Conservation (phyloP, 306 rosid species). For the Rubus idaeus region DNA sequence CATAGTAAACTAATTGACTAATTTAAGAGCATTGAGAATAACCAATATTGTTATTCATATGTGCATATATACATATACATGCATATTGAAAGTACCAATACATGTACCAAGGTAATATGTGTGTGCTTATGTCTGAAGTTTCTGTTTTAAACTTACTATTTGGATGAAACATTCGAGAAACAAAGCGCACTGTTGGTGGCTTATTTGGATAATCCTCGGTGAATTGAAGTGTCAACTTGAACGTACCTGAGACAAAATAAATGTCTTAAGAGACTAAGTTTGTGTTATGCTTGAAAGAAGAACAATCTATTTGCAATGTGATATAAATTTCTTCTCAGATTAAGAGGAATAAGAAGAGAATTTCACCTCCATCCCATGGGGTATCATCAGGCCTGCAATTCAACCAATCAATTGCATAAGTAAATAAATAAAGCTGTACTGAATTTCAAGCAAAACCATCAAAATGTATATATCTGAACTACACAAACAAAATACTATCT, state of each 20-base stretch:
- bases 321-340: constrained; percentile 15
- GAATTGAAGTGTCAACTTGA: constrained; percentile 89
- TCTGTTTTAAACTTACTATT: constrained; percentile 64
- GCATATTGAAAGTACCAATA: not conserved
- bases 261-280: constrained; percentile 14
- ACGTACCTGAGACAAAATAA: constrained; percentile 68
- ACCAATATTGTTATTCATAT: not conserved
- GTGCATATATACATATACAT: not conserved
- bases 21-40: not conserved
- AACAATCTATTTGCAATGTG: constrained; percentile 3
- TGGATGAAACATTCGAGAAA: constrained; percentile 98
- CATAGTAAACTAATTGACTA: not conserved
- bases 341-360: constrained; percentile 24
- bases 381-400: constrained; percentile 93
- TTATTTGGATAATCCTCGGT: constrained; percentile 95
- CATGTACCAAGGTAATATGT: not conserved
- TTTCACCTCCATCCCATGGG: constrained; percentile 97
- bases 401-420: constrained; percentile 24
- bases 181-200: constrained; percentile 94
- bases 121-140: not conserved
- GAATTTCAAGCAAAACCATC: constrained; percentile 6
- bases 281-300: not conserved
- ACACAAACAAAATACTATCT: constrained; percentile 9
- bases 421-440: constrained; percentile 16
- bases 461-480: constrained; percentile 7